A percentile compares a stretch with the other conserved stretches of the same genome.
These are phyloP conservation scores for Kernera saxatilis DNA, from an alignment of 345 rosid species.

Conservation along the genomic window DNA sequence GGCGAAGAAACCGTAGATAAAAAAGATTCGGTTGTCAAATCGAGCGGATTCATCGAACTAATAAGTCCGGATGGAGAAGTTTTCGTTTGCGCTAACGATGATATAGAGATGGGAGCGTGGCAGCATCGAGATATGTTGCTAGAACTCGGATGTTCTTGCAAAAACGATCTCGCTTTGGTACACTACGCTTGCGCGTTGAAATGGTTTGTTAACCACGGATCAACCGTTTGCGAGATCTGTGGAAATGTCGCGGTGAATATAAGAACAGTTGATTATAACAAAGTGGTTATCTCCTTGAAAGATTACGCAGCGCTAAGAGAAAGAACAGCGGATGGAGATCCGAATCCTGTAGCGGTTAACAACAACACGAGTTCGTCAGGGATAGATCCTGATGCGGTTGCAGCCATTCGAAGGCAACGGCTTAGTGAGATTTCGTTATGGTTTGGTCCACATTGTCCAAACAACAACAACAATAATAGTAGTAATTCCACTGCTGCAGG, in stretches of 20 bases:
- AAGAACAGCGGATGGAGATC: conserved; percentile 78
- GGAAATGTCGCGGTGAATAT: conserved; percentile 60
- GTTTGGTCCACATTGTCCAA: conserved; percentile 56
- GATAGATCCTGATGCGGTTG: conserved; percentile 90
- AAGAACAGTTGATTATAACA: conserved; percentile 51
- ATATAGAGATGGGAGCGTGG: conserved; percentile 69
- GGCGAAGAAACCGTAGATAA: conserved; percentile 18
- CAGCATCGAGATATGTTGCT: conserved; percentile 45
- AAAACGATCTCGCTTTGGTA: conserved; percentile 77
- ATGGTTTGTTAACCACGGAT: conserved; percentile 94
- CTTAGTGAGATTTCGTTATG: conserved; percentile 82
- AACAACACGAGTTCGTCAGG: conserved; percentile 34
- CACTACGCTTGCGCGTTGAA: conserved; percentile 93
- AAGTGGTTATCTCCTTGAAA: conserved; percentile 59
- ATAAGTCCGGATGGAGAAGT: conserved; percentile 82
- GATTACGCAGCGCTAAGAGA: conserved; percentile 72
- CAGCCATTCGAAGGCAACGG: conserved; percentile 82
- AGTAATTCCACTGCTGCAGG: conserved; percentile 32
- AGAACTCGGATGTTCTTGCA: conserved; percentile 91
- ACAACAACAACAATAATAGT: conserved; percentile 26
- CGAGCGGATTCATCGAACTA: conserved; percentile 47
- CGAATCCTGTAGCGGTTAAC: conserved; percentile 50
- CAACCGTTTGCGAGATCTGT: conserved; percentile 85
- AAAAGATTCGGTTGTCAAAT: conserved; percentile 25
- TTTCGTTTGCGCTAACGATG: conserved; percentile 56